Base-by-base conservation (phyloP, 2,329 filamentous ascomycete species). In the Penicillium sp. region DNA sequence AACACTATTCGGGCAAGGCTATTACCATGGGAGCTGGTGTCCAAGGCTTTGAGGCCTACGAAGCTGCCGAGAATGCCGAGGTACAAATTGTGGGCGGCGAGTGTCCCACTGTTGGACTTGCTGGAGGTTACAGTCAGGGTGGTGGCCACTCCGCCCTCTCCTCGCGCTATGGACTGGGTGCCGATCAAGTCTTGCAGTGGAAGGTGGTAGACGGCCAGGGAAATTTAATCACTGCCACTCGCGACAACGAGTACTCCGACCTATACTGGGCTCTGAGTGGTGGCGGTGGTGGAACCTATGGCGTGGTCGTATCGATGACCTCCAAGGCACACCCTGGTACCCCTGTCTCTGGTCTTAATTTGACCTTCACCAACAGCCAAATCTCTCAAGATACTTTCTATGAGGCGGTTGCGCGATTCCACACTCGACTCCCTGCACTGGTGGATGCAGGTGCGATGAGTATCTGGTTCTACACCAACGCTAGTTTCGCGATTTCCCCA, bases 121-220 rank as follows among this genome's bases (percentile, higher is more conserved):
- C 81, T 0, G 86, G 85, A 14, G 85, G 85, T 1, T 88, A 82
- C 61, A 79, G 75, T 3, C 82, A 85, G 65, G 84, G 84, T 5
- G 86, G 83, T 13, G 86, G 86, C 0, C 83, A 86, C 63, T 79
- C 77, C 0, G 73, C 79, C 0, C 73, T 88, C 1, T 75, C 74
- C 31, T 80, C 80, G 1, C 72, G 67, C n/a, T 83, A 81, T 46
- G 86, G 86, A 5, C 74, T 89, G 0, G 81, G 71, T 11, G 84
- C 83, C 0, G 85, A 88, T 58, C 80, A 88, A 47, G 77, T 81
- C 0, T 73, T 88, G 2, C 76, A 81, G 57, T 82, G 75, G 49
- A 77, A 85, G 55, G 81, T 85, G 1, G 75, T 88, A n/a, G 82
- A 79, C 7, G 80, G 77, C 4, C 18, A 44, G 3, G 60, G 60